phyloP scores from a whole-genome alignment of 1,139 yeast genomes.

The Kurtzmaniella quercitrusa region DNA sequence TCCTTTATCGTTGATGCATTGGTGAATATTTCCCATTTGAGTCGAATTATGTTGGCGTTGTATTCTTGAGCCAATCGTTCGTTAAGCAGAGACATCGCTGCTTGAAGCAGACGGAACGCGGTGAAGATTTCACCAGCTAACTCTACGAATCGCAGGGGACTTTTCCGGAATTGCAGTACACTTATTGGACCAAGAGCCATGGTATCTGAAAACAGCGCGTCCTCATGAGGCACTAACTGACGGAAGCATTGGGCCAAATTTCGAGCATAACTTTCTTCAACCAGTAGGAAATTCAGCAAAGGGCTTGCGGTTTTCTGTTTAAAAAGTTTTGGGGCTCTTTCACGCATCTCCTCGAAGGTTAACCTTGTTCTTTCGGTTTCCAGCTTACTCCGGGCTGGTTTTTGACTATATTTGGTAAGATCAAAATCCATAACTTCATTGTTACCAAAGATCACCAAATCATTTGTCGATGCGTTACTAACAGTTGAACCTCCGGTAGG shows the following conservation, averaged over 20 bases:
- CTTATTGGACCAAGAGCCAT: slow-evolving; percentile 4
- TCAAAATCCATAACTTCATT: slow-evolving; percentile 7
- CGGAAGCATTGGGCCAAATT: slow-evolving; percentile 1
- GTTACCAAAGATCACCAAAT: slow-evolving; percentile 4
- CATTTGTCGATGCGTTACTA: not conserved
- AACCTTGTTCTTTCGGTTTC: slow-evolving; percentile 1
- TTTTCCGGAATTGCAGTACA: not conserved
- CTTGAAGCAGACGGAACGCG: slow-evolving; percentile 1
- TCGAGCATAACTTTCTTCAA: slow-evolving; percentile 5
- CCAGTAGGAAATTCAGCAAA: slow-evolving; percentile 3
- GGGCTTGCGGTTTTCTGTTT: not conserved
- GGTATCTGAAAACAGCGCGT: slow-evolving; percentile 2
- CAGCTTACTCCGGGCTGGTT: not conserved
- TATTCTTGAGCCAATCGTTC: slow-evolving; percentile 3
- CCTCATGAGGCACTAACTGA: slow-evolving; percentile 5
- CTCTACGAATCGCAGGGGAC: not conserved
- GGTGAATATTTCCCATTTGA: slow-evolving; percentile 8
- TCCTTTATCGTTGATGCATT: slow-evolving; percentile 6
- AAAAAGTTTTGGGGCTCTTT: slow-evolving; percentile 7
- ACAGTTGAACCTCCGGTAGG: slow-evolving; percentile 1
- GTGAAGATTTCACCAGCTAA: not conserved
- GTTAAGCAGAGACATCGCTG: slow-evolving; percentile 1
- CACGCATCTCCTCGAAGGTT: slow-evolving; percentile 5
- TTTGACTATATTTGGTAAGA: not conserved
- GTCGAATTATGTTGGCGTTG: slow-evolving; percentile 1